phyloP scores from a whole-genome alignment of 345 rosid genomes.

The Brassica carinata region DNA sequence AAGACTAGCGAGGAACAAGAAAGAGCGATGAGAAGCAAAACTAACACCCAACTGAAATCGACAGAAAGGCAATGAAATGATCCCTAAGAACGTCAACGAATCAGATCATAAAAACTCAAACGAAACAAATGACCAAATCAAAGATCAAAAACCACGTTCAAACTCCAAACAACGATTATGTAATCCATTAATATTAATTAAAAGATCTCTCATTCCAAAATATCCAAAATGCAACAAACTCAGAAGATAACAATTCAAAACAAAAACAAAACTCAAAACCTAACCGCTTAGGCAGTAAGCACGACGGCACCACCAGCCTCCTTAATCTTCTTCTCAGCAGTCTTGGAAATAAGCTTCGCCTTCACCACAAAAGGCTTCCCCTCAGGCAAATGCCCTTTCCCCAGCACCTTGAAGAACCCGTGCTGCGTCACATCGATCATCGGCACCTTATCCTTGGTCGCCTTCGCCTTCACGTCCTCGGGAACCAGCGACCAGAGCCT shows the following conservation, averaged over 20 bases:
- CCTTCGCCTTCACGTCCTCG: conserved; percentile 56
- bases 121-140: not conserved
- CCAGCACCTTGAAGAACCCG: conserved; percentile 64
- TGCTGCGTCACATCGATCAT: conserved; percentile 63
- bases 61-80: not conserved
- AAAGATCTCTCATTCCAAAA: conserved; percentile 22
- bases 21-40: too few species aligned
- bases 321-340: conserved; percentile 72
- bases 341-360: conserved; percentile 65
- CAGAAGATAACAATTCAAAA: not conserved
- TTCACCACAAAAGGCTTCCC: conserved; percentile 60
- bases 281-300: conserved; percentile 39
- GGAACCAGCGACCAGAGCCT: conserved; percentile 70
- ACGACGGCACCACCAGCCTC: conserved; percentile 71
- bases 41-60: too few species aligned
- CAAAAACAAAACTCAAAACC: not conserved
- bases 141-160: not conserved
- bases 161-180: not conserved
- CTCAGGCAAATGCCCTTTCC: conserved; percentile 56
- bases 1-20: not conserved
- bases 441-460: conserved; percentile 54
- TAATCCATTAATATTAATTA: conserved; percentile 13
- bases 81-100: not conserved
- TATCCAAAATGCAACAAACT: not conserved
- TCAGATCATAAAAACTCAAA: not conserved